Evolutionary conservation across 805 yeast species (phyloP), one percentile per base, ranked within the genome.

Genomic region (Metschnikowia amazonensis): DNA sequence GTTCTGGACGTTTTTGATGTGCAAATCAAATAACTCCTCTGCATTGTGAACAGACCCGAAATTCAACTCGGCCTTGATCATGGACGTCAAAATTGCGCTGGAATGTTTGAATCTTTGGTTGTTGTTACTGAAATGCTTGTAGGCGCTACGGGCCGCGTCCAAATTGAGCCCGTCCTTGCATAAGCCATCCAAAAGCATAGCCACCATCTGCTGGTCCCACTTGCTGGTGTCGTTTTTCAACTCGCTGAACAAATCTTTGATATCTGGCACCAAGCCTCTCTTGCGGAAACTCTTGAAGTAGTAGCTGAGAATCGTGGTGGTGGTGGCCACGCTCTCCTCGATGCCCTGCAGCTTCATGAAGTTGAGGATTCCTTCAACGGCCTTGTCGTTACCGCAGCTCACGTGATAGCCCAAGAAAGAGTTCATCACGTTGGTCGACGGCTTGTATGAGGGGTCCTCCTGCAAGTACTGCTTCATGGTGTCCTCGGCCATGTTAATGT

Each of bases 301-400:
- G 43, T 74, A 62, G 55, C 82, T 81, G 43, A 83, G 70, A 20
- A 82, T 64, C 29, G 77, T 74, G 3, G 89, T 76, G 62, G 79
- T 79, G 2, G 90, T 82, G 14, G 80, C 80, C 37, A 80, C 69
- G 58, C 81, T 86, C 23, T 84, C 84, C 30, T 68, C 56, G 20
- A 82, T 60, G 3, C 65, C 59, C 21, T 65, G 47, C 27, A 59
- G 60, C 32, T 57, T 59, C 79, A 82, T 75, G 47, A 67, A 66
- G 28, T 71, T 48, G 23, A 68, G 65, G 34, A 84, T 61, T 11
- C 78, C 66, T n/a, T 67, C 69, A n/a, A 68, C 66, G 3, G 83
- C 83, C 38, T 69, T 68, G 25, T 66, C 70, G 48, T 79, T 69
- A 33, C 69, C 65, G 6, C 44, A 47, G 30, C 66, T 64, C 16